Percentiles rank a stretch among this genome's conserved stretches.
Conservation (phyloP, 108 stramenopile species). For the Schizochytrium sp. region DNA sequence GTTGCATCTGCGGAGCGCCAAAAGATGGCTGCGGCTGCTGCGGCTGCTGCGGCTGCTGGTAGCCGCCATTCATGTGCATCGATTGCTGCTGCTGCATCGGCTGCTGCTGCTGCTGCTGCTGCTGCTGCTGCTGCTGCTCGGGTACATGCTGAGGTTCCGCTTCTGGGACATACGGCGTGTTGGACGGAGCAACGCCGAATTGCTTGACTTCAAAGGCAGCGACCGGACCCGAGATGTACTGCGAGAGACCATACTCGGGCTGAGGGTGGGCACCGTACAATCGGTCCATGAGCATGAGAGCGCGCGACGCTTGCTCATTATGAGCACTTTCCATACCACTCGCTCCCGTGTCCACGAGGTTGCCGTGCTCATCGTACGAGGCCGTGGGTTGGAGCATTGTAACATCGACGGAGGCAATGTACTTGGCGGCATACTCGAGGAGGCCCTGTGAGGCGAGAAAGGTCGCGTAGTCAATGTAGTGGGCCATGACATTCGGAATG, state of each 20-base stretch:
- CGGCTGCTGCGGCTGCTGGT: constrained; percentile 33
- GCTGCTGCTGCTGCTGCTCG: constrained; percentile 27
- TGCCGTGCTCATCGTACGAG: constrained; percentile 49
- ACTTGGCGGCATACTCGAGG: constrained; percentile 72
- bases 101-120: constrained; percentile 34
- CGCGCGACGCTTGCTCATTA: constrained; percentile 60
- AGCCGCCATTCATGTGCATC: constrained; percentile 20
- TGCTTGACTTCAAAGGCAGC: neutral
- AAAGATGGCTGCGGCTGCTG: neutral
- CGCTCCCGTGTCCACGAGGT: constrained; percentile 61
- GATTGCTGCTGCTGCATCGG: constrained; percentile 35
- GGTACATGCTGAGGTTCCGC: neutral
- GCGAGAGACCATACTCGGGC: constrained; percentile 26
- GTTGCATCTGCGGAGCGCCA: neutral
- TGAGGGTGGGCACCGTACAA: constrained; percentile 43
- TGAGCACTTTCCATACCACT: constrained; percentile 50
- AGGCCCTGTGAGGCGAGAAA: constrained; percentile 80
- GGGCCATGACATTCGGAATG: constrained; percentile 53
- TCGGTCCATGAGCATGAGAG: constrained; percentile 56
- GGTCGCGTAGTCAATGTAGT: constrained; percentile 73
- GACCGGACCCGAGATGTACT: constrained; percentile 35
- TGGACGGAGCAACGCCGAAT: neutral
- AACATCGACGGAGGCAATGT: constrained; percentile 29
- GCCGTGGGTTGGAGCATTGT: neutral
- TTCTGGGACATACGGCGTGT: neutral